phyloP scores from a whole-genome alignment of 164 flowering plant genomes.

The Protea cynaroides region DNA sequence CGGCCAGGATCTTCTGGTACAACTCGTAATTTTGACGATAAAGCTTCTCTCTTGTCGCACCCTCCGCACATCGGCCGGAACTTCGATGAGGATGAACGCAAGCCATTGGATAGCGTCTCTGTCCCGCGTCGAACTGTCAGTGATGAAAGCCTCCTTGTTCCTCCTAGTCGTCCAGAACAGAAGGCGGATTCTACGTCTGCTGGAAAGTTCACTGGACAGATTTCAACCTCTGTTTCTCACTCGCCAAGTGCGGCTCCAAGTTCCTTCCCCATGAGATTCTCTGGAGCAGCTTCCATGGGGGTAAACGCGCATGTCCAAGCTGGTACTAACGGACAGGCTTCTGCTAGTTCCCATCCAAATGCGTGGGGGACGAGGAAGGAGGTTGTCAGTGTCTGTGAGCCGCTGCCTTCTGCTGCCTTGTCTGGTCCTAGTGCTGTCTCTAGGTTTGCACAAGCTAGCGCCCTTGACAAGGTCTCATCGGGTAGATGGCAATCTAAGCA shows the following conservation, averaged over 20 bases:
- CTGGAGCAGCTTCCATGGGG: constrained; percentile 29
- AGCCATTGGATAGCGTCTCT: constrained; percentile 72
- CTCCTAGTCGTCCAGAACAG: constrained; percentile 27
- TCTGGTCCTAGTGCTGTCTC: constrained; percentile 47
- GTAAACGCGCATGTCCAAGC: constrained; percentile 19
- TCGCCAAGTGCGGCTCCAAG: constrained; percentile 13
- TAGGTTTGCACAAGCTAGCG: constrained; percentile 81
- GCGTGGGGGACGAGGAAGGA: constrained; percentile 76
- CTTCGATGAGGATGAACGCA: constrained; percentile 96
- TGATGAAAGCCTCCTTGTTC: constrained; percentile 43
- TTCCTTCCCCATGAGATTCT: constrained; percentile 23
- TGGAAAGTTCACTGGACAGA: constrained; percentile 22
- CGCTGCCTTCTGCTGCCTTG: constrained; percentile 30
- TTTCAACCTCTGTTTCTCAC: constrained; percentile 20
- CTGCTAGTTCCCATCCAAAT: constrained; percentile 39
- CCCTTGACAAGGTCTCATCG: constrained; percentile 84
- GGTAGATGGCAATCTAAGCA: constrained; percentile 89
- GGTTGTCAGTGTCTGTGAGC: constrained; percentile 29
- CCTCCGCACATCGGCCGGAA: constrained; percentile 56
- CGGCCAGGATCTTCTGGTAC: constrained; percentile 73
- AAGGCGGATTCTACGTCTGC: constrained; percentile 29
- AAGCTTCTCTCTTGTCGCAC: constrained; percentile 50
- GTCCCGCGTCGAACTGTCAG: constrained; percentile 51
- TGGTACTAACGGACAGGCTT: constrained; percentile 21
- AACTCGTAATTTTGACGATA: constrained; percentile 57